A percentile compares a stretch with the other conserved stretches of the same genome.
phyloP scores from a whole-genome alignment of 495 filamentous ascomycete species.

The Lophium mytilinum region DNA sequence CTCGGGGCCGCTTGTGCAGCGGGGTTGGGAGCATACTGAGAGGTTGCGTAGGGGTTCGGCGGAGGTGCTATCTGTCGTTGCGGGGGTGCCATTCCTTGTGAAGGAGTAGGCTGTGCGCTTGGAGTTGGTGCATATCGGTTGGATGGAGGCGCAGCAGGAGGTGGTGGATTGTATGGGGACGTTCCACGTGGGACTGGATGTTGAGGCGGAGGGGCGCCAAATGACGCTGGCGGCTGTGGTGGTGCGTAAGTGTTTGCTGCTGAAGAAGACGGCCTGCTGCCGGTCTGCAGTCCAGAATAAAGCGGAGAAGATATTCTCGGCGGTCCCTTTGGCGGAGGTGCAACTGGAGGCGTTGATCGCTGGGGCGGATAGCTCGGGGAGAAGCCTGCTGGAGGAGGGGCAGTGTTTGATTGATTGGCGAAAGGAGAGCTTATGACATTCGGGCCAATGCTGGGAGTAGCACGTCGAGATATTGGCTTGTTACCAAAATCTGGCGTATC shows the following conservation, averaged over 20 bases:
- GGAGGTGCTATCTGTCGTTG: constrained; percentile 31
- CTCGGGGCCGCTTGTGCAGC: constrained; percentile 6
- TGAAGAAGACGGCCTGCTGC: constrained; percentile 46
- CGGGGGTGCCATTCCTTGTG: constrained; percentile 17
- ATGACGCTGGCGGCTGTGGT: constrained; percentile 31
- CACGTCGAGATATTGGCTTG: constrained; percentile 60
- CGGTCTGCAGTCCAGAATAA: constrained; percentile 40
- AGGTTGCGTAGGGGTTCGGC: constrained; percentile 30
- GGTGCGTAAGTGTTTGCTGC: constrained; percentile 69
- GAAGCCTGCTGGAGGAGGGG: constrained; percentile 35
- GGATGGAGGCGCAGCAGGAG: constrained; percentile 59
- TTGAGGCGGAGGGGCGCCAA: constrained; percentile 49
- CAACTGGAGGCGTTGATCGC: constrained; percentile 38
- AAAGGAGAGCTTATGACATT: constrained; percentile 58
- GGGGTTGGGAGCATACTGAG: constrained; percentile 8
- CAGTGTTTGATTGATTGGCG: constrained; percentile 43
- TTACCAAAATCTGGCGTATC: constrained; percentile 77
- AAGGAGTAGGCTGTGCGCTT: constrained; percentile 25
- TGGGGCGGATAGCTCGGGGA: constrained; percentile 38
- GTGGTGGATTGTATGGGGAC: constrained; percentile 85
- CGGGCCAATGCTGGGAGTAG: constrained; percentile 56
- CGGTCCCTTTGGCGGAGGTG: constrained; percentile 49
- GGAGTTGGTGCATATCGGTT: constrained; percentile 85
- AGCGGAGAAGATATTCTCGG: constrained; percentile 48
- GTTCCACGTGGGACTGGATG: constrained; percentile 61